These are phyloP conservation scores for Blastobotrys capitulatus DNA, from an alignment of 1,139 yeast species.

Conservation along the genomic window DNA sequence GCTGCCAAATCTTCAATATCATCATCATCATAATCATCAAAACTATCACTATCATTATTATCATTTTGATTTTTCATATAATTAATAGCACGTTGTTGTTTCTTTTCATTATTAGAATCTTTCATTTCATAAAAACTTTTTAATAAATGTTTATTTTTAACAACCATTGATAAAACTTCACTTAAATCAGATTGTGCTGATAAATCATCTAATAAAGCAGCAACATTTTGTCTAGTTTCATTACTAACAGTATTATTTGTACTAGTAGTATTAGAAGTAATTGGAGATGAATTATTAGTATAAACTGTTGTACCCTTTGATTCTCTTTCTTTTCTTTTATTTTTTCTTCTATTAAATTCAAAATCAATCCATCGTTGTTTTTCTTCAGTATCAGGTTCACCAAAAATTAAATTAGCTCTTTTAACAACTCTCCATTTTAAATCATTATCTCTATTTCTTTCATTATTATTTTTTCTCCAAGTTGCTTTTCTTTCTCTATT, in stretches of 20 bases:
- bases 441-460: slow-evolving; percentile 83
- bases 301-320: neutral
- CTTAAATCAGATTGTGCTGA: slow-evolving; percentile 3
- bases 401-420: slow-evolving; percentile 65
- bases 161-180: slow-evolving; percentile 5
- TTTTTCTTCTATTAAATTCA: slow-evolving; percentile 63
- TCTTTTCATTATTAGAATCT: neutral
- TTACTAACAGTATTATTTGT: neutral
- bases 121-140: slow-evolving; percentile 2
- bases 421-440: slow-evolving; percentile 69
- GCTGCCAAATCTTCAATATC: slow-evolving; percentile 15
- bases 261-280: neutral
- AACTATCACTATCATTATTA: neutral
- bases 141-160: slow-evolving; percentile 4
- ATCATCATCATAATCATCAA: slow-evolving; percentile 6
- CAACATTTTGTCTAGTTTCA: slow-evolving; percentile 1
- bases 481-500: slow-evolving; percentile 82
- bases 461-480: slow-evolving; percentile 83
- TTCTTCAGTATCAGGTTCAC: slow-evolving; percentile 51
- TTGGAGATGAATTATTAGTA: neutral
- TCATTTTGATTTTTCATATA: neutral
- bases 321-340: slow-evolving; percentile 39
- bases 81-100: neutral
- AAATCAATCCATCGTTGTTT: slow-evolving; percentile 68
- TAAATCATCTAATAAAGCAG: slow-evolving; percentile 4